phyloP scores from a whole-genome alignment of 148 eudicot genomes.

The Agrostemma githago region DNA sequence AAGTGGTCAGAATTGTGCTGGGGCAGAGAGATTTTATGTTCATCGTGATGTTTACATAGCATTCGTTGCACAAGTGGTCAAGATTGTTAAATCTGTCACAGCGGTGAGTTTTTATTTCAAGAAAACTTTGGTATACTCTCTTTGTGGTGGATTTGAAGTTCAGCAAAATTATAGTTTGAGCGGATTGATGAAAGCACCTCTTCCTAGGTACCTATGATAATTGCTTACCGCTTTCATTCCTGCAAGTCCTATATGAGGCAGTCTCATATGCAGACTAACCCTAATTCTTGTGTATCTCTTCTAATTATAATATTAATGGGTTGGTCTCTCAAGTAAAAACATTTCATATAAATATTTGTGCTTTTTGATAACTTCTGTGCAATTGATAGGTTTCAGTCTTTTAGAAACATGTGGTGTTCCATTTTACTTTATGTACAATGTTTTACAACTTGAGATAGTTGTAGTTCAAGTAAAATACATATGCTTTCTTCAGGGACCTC shows the following conservation, averaged over 20 bases:
- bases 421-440: background rate
- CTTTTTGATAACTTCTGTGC: background rate
- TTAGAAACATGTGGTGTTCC: slow-evolving; percentile 2
- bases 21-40: slow-evolving; percentile 97
- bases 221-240: background rate
- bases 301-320: background rate
- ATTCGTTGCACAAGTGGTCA: slow-evolving; percentile 82
- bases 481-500: slow-evolving; percentile 72
- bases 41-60: slow-evolving; percentile 70
- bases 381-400: background rate
- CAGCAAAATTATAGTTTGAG: background rate
- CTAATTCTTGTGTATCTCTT: too few species aligned
- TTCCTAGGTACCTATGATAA: background rate
- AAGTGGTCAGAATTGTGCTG: slow-evolving; percentile 99
- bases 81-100: slow-evolving; percentile 89
- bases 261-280: background rate
- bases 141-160: slow-evolving; percentile 6
- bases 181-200: background rate
- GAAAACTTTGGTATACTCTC: background rate
- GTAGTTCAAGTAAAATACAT: slow-evolving; percentile 4
- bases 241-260: background rate
- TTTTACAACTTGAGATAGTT: background rate
- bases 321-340: background rate
- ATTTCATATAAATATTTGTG: background rate
- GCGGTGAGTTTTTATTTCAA: slow-evolving; percentile 56